These are phyloP conservation scores for Coemansia sp. DNA, from an alignment of 371 early-diverging fungal species.

Conservation along the genomic window DNA sequence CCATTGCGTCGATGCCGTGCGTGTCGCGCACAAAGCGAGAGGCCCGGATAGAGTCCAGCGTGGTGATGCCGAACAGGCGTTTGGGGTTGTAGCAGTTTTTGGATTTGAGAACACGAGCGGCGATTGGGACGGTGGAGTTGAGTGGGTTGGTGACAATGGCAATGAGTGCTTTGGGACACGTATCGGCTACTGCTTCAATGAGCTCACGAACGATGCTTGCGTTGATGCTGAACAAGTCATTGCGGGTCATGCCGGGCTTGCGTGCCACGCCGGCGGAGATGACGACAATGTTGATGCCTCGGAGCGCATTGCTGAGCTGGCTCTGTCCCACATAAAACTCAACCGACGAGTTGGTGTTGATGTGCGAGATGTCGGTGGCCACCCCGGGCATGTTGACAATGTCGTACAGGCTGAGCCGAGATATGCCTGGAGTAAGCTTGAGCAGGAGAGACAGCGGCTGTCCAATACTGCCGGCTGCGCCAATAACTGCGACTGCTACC, in stretches of 20 bases:
- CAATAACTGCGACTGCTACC: constrained; percentile 77
- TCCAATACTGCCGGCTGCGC: constrained; percentile 89
- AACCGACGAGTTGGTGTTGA: constrained; percentile 83
- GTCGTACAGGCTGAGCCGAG: constrained; percentile 88
- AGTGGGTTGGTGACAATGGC: constrained; percentile 98
- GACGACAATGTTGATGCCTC: constrained; percentile 82
- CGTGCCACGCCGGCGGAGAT: constrained; percentile 98
- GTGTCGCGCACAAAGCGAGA: constrained; percentile 87
- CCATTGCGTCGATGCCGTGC: constrained; percentile 65
- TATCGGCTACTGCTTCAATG: constrained; percentile 61
- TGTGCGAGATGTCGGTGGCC: constrained; percentile 95
- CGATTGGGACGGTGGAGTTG: constrained; percentile 98
- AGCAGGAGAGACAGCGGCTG: constrained; percentile 85
- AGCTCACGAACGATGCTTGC: constrained; percentile 89
- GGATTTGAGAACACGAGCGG: constrained; percentile 91
- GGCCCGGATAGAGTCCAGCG: constrained; percentile 95
- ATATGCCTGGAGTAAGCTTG: constrained; percentile 73
- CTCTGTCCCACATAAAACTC: constrained; percentile 74
- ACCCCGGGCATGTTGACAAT: constrained; percentile 91
- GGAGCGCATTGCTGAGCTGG: constrained; percentile 76
- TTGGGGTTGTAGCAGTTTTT: constrained; percentile 65
- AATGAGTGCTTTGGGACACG: constrained; percentile 88
- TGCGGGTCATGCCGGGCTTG: constrained; percentile 99
- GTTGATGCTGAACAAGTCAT: constrained; percentile 97
- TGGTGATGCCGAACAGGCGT: constrained; percentile 92